Evolutionary conservation across 306 rosid species (phyloP), one percentile per base, ranked within the genome.

Genomic region (Casuarina cunninghamiana): DNA sequence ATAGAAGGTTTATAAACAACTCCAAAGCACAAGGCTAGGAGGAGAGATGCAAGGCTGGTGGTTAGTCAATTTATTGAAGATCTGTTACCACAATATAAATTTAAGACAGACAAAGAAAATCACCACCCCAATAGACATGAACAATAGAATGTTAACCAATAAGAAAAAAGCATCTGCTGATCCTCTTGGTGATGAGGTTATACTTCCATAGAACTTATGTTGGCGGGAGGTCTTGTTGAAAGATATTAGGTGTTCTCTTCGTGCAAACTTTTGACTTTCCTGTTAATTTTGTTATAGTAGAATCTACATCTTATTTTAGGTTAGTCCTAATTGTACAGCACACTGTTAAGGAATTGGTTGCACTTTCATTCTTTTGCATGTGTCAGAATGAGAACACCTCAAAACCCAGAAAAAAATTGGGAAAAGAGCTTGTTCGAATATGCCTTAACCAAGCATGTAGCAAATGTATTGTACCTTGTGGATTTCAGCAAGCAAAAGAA

Each of bases 401-500:
- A 11, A 57, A 57, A 57, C 62, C 32, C 0, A 4, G 4, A 16
- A 53, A 5, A 6, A 53, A n/a, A 5, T 17, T 12, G 3, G 3
- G 3, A 53, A 53, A 15, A 53, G 35, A 1, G 9, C 5, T n/a
- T 65, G 38, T 37, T 68, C 38, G 3, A 38, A 15, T n/a, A 75
- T 41, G 39, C 79, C 74, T 13, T 55, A 81, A 66, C 49, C 39
- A 70, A 53, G 73, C 76, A 60, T 69, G 60, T 66, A 38, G 70
- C 43, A 69, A 60, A 21, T 54, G 69, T 72, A 78, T 58, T 46
- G 17, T 83, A 95, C 98, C 97, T 95, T 95, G 82, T 95, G 97
- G 81, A 95, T 91, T 83, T 94, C 98, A 75, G 98, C 97, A 73
- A 92, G 97, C 87, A 94, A 87, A 73, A 94, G 97, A 84, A 92